phyloP scores from a whole-genome alignment of 257 asterid genomes.

The Buddleja alternifolia region DNA sequence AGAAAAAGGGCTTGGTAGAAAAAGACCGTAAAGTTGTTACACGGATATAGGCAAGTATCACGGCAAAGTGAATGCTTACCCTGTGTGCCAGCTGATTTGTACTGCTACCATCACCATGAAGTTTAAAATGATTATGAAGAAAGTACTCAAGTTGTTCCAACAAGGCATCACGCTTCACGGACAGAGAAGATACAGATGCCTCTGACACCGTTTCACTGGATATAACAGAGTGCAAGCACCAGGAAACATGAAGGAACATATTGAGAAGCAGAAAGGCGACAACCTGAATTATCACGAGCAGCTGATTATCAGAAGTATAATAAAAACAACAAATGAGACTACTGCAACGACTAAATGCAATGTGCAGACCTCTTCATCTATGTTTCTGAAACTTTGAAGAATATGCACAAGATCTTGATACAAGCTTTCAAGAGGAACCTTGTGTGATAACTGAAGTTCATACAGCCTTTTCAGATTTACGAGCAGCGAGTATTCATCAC shows the following conservation, averaged over 20 bases:
- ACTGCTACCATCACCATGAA: conserved; percentile 45
- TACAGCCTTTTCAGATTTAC: conserved; percentile 88
- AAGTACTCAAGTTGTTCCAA: conserved; percentile 79
- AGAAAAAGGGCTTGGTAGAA: neutral
- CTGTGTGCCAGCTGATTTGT: conserved; percentile 76
- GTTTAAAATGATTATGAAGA: conserved; percentile 43
- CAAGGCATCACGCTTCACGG: conserved; percentile 68
- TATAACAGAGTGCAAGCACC: conserved; percentile 75
- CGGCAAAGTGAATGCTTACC: conserved; percentile 46
- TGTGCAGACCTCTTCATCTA: conserved; percentile 78
- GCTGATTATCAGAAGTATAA: conserved; percentile 29
- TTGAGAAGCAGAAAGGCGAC: conserved; percentile 82
- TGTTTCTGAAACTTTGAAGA: conserved; percentile 70
- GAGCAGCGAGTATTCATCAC: conserved; percentile 85
- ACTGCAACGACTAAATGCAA: conserved; percentile 19
- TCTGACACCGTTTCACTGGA: conserved; percentile 72
- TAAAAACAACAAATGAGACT: conserved; percentile 11
- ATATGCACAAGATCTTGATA: conserved; percentile 64
- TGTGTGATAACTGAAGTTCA: conserved; percentile 79
- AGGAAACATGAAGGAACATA: conserved; percentile 89
- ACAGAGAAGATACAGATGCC: conserved; percentile 61
- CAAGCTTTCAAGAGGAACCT: conserved; percentile 65
- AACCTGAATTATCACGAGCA: conserved; percentile 57
- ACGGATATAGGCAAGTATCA: conserved; percentile 18
- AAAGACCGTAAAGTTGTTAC: neutral